Evolutionary conservation across 1,139 yeast species (phyloP).

Genomic region (Debaryomycetaceae sp.): DNA sequence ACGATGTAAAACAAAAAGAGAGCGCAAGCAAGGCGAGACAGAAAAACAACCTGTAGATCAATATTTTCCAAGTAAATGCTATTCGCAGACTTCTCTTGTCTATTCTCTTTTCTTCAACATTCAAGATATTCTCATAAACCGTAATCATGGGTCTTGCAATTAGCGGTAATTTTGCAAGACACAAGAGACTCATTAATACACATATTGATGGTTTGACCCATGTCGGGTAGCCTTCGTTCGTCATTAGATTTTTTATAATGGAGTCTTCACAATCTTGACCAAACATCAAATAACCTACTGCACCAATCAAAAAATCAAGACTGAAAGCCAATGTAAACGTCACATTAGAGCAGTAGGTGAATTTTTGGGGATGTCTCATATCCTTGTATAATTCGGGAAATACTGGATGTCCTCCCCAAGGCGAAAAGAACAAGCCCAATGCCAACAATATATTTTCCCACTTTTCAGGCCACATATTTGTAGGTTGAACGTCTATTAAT

Average conservation of each 20-base stretch:
- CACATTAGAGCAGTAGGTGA: slow-evolving; percentile 21
- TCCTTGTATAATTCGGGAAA: slow-evolving; percentile 78
- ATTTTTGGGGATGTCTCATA: slow-evolving; percentile 71
- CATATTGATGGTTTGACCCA: slow-evolving; percentile 30
- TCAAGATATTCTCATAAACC: slow-evolving; percentile 30
- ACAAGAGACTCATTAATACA: slow-evolving; percentile 37
- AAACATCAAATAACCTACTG: slow-evolving; percentile 41
- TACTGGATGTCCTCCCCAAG: slow-evolving; percentile 90
- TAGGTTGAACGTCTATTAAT: slow-evolving; percentile 49
- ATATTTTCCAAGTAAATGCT: slow-evolving; percentile 22
- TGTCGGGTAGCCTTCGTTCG: slow-evolving; percentile 29
- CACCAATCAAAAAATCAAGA: slow-evolving; percentile 32
- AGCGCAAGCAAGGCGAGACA: slow-evolving; percentile 35
- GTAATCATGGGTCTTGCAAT: slow-evolving; percentile 39
- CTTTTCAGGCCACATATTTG: slow-evolving; percentile 52
- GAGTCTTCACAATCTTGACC: slow-evolving; percentile 37
- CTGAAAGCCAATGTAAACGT: slow-evolving; percentile 34
- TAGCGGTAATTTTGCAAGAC: slow-evolving; percentile 41
- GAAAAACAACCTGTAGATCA: slow-evolving; percentile 20
- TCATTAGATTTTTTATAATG: slow-evolving; percentile 36
- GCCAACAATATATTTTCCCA: slow-evolving; percentile 52
- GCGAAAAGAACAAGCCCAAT: slow-evolving; percentile 77
- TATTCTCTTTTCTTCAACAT: slow-evolving; percentile 8
- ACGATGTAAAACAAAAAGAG: slow-evolving; percentile 66
- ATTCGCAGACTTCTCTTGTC: slow-evolving; percentile 8